A percentile compares a stretch with the other conserved stretches of the same genome.
Conservation (phyloP, 192 early-diverging fungal genomes). For the Diversispora eburnea region DNA sequence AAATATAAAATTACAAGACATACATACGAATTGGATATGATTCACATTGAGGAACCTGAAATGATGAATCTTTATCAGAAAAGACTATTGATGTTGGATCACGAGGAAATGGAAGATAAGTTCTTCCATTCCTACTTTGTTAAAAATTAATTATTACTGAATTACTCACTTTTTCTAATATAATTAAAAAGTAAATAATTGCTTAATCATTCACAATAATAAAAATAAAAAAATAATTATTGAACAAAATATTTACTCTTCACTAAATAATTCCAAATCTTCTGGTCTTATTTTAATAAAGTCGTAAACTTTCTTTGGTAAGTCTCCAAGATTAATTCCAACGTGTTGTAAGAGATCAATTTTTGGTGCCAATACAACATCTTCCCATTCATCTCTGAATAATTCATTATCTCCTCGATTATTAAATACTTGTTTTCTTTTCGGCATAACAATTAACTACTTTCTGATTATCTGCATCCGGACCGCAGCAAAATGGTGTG, state of each 20-base stretch:
- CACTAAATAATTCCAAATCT: constrained; percentile 7
- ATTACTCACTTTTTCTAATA: too few species aligned
- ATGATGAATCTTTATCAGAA: background rate
- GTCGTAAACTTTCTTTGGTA: constrained; percentile 18
- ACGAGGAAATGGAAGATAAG: constrained; percentile 14
- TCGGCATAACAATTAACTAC: too few species aligned
- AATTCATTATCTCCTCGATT: constrained; percentile 21
- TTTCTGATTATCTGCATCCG: too few species aligned
- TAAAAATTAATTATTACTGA: background rate
- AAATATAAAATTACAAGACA: background rate
- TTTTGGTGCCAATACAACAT: constrained; percentile 1
- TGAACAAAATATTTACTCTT: background rate
- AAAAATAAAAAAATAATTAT: background rate
- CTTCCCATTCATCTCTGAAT: constrained; percentile 16
- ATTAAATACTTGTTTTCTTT: too few species aligned
- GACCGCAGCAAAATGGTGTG: too few species aligned
- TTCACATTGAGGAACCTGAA: constrained; percentile 18
- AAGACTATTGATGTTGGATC: constrained; percentile 11
- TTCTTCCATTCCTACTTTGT: background rate
- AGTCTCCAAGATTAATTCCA: background rate
- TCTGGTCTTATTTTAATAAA: constrained; percentile 19
- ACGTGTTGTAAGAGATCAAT: background rate
- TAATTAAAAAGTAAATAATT: too few species aligned
- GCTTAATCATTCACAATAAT: background rate
- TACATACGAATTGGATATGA: constrained; percentile 4